These are phyloP conservation scores for Cercospora sesami DNA, from an alignment of 2,329 filamentous ascomycete species.

Conservation along the genomic window DNA sequence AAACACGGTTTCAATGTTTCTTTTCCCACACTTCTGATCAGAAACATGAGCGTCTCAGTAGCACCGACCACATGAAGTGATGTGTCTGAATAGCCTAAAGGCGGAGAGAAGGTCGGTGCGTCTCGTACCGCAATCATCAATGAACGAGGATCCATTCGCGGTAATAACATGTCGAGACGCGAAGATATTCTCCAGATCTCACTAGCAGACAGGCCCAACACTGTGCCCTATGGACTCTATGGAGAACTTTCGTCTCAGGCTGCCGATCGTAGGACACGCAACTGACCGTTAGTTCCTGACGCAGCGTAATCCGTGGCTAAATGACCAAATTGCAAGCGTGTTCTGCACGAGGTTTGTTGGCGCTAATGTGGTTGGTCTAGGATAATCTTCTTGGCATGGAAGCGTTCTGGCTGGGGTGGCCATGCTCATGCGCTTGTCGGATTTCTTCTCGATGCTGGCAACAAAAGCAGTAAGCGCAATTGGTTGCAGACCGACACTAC, in stretches of 20 bases:
- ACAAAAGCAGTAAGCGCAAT: conserved; percentile 5
- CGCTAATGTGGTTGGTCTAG: conserved; percentile 14
- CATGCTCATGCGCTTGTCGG: not conserved
- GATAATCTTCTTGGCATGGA: conserved; percentile 4
- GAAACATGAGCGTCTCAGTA: not conserved
- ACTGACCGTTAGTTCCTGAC: not conserved
- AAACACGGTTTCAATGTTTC: not conserved
- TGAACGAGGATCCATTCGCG: not conserved
- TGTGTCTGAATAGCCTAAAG: not conserved
- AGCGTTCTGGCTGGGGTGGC: not conserved
- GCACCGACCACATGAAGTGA: not conserved
- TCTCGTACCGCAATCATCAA: not conserved
- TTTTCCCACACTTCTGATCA: not conserved
- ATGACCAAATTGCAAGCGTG: conserved; percentile 7
- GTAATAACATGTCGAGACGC: not conserved
- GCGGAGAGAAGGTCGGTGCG: not conserved
- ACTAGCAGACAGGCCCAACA: not conserved
- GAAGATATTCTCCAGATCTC: not conserved
- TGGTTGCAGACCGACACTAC: not conserved
- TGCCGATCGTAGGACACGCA: not conserved
- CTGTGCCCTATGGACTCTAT: conserved; percentile 2
- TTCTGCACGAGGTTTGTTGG: not conserved
- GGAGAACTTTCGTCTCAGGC: not conserved
- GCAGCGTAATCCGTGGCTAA: conserved; percentile 13
- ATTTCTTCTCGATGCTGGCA: not conserved